Evolutionary conservation across 202 grass and related monocot species (phyloP).

Genomic region (Zizania palustris): DNA sequence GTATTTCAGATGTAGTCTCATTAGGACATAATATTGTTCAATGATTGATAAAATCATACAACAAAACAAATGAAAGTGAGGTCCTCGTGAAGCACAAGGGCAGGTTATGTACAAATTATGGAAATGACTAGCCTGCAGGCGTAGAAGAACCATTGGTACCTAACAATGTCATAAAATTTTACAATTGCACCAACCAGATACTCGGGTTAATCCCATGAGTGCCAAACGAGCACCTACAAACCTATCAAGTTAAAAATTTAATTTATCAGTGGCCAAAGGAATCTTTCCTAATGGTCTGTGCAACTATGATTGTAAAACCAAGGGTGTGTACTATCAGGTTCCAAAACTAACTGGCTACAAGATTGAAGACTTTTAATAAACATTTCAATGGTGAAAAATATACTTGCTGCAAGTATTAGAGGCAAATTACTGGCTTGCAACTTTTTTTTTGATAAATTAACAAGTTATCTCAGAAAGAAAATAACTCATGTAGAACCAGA

Average conservation of each 20-base stretch:
- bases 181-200: background rate
- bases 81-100: no score
- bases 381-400: background rate
- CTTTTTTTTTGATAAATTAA: slow-evolving; percentile 29
- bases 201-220: slow-evolving; percentile 8
- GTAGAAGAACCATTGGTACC: slow-evolving; percentile 5
- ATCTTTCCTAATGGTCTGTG: background rate
- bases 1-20: slow-evolving; percentile 30
- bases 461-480: background rate
- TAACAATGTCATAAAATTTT: background rate
- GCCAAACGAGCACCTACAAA: background rate
- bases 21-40: slow-evolving; percentile 19
- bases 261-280: slow-evolving; percentile 3
- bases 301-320: background rate
- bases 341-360: background rate
- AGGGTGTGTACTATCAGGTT: background rate
- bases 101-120: slow-evolving; percentile 6
- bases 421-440: slow-evolving; percentile 19
- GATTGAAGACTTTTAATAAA: background rate
- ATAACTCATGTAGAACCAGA: background rate
- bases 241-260: background rate
- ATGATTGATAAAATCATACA: background rate
- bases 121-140: background rate
- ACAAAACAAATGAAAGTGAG: background rate
- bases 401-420: slow-evolving; percentile 20